Base-by-base conservation (phyloP, 2,329 filamentous ascomycete genomes). In the Spiromastix sp. region DNA sequence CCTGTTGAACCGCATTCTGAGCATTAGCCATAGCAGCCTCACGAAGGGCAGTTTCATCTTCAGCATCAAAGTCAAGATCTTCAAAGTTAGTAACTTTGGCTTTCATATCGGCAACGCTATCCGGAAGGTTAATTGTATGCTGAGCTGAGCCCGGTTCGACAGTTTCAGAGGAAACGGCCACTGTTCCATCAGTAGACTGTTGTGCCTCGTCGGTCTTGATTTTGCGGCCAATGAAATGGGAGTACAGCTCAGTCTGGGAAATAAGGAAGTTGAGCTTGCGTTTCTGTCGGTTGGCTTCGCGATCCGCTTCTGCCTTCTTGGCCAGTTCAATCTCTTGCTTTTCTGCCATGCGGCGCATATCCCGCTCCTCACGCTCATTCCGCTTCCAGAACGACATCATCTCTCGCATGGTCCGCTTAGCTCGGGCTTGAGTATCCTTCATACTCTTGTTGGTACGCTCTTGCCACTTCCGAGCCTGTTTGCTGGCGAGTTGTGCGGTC, bases 361-460 rank as follows among this genome's bases (percentile, higher is more conserved):
- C 91, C 41, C 91, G 84, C 57, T 98, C 91, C 56, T 98, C 91
- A 35, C 89, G 82, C 60, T 98, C 91, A 57, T 98, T 98, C 38
- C 89, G 81, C 64, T 96, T 96, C 91, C 91, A 98, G 72, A 96
- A 98, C 39, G 84, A 79, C 74, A 95, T 91, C 91, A 98, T 98
- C 63, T 98, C 91, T 56, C 91, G 79, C 91, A 98, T 98, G 40
- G 89, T 89, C 47, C 91, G 82, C 70, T 98, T 98, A 39, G 91
- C 91, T 31, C 91, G 79, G 27, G 91, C 91, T 57, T 96, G 91
- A 3, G 93, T 83, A 59, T 98, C 91, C 60, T 98, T 98, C 58
- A 84, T 91, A 54, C 87, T 93, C 71, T 98, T 96, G 68, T 98
- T 98, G 36, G 91, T 98, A 27, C 86, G 82, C 41, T 93, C 75